Evolutionary conservation across 2,329 filamentous ascomycete genomes (phyloP), one percentile per base, ranked within the genome.

Genomic region (Sporothrix pallida): DNA sequence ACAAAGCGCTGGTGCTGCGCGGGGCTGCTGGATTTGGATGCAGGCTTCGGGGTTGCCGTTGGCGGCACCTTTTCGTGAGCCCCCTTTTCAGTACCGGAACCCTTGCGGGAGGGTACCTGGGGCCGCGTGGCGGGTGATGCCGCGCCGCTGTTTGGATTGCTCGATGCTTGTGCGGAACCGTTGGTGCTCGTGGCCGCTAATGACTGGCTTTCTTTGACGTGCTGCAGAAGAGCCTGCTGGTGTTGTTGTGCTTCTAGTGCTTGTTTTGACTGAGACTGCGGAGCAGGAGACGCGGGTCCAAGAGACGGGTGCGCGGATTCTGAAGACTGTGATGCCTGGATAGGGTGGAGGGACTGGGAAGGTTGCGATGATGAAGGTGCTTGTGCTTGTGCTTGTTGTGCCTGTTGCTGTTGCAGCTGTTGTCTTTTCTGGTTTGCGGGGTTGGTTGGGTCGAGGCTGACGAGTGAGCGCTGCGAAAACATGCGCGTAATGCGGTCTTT

Each of bases 401-500:
- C 48, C 17, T 52, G 67, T 17, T 42, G 67, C 31, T 52, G 67
- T 15, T 52, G 67, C 20, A 31, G 15, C 17, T 52, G 67, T 17
- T 42, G 67, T 37, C 37, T 69, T 54, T 50, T 54, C 42, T 69
- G 67, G 26, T 69, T 69, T 8, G 67, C 67, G 17, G 67, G 67
- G 67, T 54, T 69, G 48, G 46, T 42, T 2, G 23, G 48, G 20
- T 69, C 67, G 26, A 69, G 67, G 48, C 15, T 20, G 26, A 52
- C 67, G 8, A 69, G 67, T 52, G 82, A 76, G 72, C 80, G 79
- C 73, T 80, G 82, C 56, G 80, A 89, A 81, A 91, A 91, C 86
- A 91, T 91, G 83, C 89, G 87, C 56, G 88, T 88, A 73, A 91
- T 80, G 65, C 88, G 87, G 79, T 90, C 88, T 80, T 90, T 91